Percentiles rank a stretch among this genome's conserved stretches.
phyloP scores from a whole-genome alignment of 768 basidiomycete species.

The Cystobasidiopsis lactophilus region DNA sequence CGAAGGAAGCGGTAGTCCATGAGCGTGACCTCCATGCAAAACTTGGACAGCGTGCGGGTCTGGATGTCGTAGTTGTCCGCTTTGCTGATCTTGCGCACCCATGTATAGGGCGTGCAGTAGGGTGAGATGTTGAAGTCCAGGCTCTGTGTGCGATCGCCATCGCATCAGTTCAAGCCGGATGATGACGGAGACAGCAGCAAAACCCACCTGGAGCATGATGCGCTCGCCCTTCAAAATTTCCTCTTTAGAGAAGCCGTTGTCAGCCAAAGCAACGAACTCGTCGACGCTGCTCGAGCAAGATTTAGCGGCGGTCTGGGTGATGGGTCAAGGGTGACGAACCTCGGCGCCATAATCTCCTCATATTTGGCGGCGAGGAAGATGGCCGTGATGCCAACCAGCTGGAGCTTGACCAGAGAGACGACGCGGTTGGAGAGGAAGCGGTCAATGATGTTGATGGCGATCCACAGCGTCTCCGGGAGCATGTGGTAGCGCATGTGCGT shows the following conservation, averaged over 20 bases:
- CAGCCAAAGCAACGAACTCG: conserved; percentile 97
- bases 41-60: conserved; percentile 79
- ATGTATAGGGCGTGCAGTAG: conserved; percentile 97
- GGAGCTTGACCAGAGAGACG: conserved; percentile 70
- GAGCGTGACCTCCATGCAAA: conserved; percentile 85
- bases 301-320: neutral
- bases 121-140: conserved; percentile 87
- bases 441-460: conserved; percentile 88
- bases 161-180: neutral
- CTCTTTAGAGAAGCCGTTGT: conserved; percentile 76
- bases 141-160: no score
- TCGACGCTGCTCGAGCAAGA: conserved; percentile 35
- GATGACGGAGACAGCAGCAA: conserved; percentile 1
- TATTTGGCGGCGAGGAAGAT: conserved; percentile 99
- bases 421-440: conserved; percentile 73
- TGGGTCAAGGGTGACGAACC: conserved; percentile 22
- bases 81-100: conserved; percentile 96
- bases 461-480: conserved; percentile 98
- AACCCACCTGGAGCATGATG: conserved; percentile 69
- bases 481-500: conserved; percentile 97
- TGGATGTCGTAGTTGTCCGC: conserved; percentile 98
- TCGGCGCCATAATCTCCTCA: conserved; percentile 93
- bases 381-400: conserved; percentile 91
- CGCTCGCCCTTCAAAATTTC: conserved; percentile 96
- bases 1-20: conserved; percentile 79